Percentiles rank a stretch among this genome's conserved stretches.
These are phyloP conservation scores for Yarrowia sp. DNA, from an alignment of 805 yeast species.

Conservation along the genomic window DNA sequence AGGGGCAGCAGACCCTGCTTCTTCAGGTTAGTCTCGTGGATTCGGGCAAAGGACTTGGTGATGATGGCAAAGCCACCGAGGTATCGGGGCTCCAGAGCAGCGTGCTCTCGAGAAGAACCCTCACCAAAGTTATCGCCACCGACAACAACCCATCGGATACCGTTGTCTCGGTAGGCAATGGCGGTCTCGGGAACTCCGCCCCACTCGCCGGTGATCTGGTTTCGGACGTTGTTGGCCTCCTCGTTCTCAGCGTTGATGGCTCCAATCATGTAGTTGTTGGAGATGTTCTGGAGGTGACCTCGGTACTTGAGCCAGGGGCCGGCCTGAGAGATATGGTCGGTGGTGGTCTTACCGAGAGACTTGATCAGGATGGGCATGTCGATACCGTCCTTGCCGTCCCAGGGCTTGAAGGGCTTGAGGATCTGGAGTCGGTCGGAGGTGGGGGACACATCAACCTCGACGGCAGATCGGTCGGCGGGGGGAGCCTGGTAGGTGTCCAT, in stretches of 20 bases:
- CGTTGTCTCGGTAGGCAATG: conserved; percentile 50
- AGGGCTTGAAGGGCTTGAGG: conserved; percentile 90
- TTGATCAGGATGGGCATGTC: conserved; percentile 93
- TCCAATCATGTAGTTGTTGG: conserved; percentile 99
- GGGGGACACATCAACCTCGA: conserved; percentile 81
- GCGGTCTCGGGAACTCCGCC: conserved; percentile 98
- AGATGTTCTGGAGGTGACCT: conserved; percentile 98
- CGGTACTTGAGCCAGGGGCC: conserved; percentile 99
- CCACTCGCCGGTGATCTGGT: conserved; percentile 89
- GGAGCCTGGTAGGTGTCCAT: conserved; percentile 96
- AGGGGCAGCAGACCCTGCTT: conserved; percentile 98
- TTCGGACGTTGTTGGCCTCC: conserved; percentile 89
- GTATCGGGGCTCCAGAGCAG: conserved; percentile 99
- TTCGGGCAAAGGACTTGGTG: conserved; percentile 97
- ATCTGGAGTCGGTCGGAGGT: conserved; percentile 94
- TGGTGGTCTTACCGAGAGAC: conserved; percentile 96
- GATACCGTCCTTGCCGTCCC: conserved; percentile 95
- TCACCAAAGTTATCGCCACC: conserved; percentile 99
- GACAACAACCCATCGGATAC: conserved; percentile 44
- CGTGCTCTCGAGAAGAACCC: conserved; percentile 99
- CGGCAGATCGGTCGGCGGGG: conserved; percentile 81
- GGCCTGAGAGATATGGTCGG: conserved; percentile 99
- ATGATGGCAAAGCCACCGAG: conserved; percentile 98
- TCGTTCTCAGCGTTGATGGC: conserved; percentile 96
- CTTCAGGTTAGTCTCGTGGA: conserved; percentile 99